phyloP scores from a whole-genome alignment of 148 eudicot genomes.

The Hydrangea macrophylla region DNA sequence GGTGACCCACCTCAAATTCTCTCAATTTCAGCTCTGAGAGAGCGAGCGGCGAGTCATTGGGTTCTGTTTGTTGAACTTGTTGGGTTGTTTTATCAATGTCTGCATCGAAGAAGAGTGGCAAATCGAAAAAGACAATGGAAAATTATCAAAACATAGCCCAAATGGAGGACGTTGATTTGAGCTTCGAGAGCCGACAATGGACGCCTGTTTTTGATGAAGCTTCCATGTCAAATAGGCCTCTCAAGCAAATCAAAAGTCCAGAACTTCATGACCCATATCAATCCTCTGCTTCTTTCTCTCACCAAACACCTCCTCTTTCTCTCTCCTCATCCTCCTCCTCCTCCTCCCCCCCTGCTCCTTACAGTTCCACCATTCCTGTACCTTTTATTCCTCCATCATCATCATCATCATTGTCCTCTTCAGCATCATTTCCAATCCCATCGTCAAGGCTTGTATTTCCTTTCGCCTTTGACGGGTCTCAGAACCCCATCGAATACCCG shows the following conservation, averaged over 20 bases:
- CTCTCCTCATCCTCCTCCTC: slow-evolving; percentile 13
- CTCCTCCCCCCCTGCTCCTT: slow-evolving; percentile 18
- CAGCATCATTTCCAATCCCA: too few species aligned
- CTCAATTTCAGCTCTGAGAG: slow-evolving; percentile 10
- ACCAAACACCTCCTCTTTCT: slow-evolving; percentile 8
- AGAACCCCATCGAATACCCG: slow-evolving; percentile 20
- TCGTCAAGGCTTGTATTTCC: slow-evolving; percentile 56
- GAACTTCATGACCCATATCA: slow-evolving; percentile 34
- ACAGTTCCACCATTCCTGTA: neutral
- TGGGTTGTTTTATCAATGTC: slow-evolving; percentile 27
- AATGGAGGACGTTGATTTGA: slow-evolving; percentile 19
- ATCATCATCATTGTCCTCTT: too few species aligned
- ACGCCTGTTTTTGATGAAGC: slow-evolving; percentile 51
- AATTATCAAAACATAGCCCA: slow-evolving; percentile 21
- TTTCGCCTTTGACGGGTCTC: slow-evolving; percentile 55
- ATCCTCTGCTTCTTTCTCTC: slow-evolving; percentile 15
- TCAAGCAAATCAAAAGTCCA: slow-evolving; percentile 65
- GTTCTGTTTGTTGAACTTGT: slow-evolving; percentile 5
- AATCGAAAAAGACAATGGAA: slow-evolving; percentile 22
- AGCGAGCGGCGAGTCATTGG: slow-evolving; percentile 36
- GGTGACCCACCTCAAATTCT: slow-evolving; percentile 13
- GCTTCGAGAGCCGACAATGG: slow-evolving; percentile 41
- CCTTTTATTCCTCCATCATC: slow-evolving; percentile 11
- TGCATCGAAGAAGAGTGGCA: slow-evolving; percentile 25
- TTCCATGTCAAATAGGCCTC: slow-evolving; percentile 50